Conservation (phyloP, 805 yeast genomes). For the Myxozyma geophila region DNA sequence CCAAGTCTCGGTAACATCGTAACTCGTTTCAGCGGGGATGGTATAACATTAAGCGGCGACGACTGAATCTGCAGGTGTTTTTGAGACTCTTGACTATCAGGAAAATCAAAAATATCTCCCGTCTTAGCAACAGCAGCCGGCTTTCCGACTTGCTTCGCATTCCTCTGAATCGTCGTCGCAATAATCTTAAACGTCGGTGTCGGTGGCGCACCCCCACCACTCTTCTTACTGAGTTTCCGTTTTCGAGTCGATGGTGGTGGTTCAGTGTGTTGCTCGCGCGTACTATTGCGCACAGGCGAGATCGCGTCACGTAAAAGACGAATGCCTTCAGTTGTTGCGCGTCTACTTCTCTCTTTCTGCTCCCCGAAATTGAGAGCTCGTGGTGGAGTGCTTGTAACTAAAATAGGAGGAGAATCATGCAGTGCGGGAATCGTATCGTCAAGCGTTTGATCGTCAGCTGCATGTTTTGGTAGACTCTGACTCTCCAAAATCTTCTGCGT, state of each 20-base stretch:
- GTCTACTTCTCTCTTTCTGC: neutral
- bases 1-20: neutral
- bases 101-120: slow-evolving; percentile 5
- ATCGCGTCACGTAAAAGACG: neutral
- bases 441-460: neutral
- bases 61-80: neutral
- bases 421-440: neutral
- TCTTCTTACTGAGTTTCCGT: neutral
- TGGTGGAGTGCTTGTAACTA: neutral
- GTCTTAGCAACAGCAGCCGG: neutral
- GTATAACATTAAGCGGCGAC: neutral
- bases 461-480: neutral
- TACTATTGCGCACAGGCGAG: neutral
- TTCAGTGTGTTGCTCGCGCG: neutral
- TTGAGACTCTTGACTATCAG: slow-evolving; percentile 7
- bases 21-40: neutral
- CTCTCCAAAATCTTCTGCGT: slow-evolving; percentile 5
- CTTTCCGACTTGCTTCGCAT: neutral
- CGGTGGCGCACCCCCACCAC: too few relatives aligned
- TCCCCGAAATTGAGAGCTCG: neutral
- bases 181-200: neutral
- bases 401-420: neutral
- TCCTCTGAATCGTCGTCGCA: neutral
- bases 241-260: neutral
- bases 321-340: neutral